Base-by-base conservation (phyloP, 352 stramenopile species). In the Phytopythium montanum region DNA sequence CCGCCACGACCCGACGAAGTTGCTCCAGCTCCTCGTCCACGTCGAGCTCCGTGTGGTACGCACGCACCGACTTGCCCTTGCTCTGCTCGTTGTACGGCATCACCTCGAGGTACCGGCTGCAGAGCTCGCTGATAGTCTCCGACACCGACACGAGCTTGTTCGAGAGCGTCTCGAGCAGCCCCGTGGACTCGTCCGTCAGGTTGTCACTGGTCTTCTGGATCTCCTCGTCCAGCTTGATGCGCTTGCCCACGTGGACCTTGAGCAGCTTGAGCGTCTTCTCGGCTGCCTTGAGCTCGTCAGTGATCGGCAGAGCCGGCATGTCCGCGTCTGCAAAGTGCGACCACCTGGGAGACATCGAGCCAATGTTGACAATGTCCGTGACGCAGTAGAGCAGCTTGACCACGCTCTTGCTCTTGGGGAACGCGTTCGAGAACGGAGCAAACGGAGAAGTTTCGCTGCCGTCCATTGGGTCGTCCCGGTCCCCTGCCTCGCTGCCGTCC, bases 81-180 rank as follows among this genome's bases (percentile, higher is more conserved):
- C 80, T 56, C 78, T 73, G 16, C 28, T 54, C 48, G 26, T 54
- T 54, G 29, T 72, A 84, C 19, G 82, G 80, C 72, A 92, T 90
- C 10, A 90, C 66, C 56, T 92, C 82, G 52, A 87, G 89, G 61
- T 92, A 92, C 13, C 82, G 76, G 42, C 76, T 88, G 44, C 76
- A 85, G 55, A 70, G 74, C 34, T 89, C 80, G 45, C 78, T 88
- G 49, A 92, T 72, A 8, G 74, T 70, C 55, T 92, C 82, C 0
- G 69, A 88, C 25, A 88, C 57, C 0, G 69, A 59, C 7, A 60
- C 68, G 54, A 84, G 76, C 38, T 73, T 64, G 5, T 81, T 67
- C 12, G 80, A 76, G 2, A 88, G 61, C 8, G 76, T 64, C 7
- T 68, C 65, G 21, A 87, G 74, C 21, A 69, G 67, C 0, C 46